Evolutionary conservation across 2,329 filamentous ascomycete species (phyloP).

Genomic region (Ceratocystis albifundus): DNA sequence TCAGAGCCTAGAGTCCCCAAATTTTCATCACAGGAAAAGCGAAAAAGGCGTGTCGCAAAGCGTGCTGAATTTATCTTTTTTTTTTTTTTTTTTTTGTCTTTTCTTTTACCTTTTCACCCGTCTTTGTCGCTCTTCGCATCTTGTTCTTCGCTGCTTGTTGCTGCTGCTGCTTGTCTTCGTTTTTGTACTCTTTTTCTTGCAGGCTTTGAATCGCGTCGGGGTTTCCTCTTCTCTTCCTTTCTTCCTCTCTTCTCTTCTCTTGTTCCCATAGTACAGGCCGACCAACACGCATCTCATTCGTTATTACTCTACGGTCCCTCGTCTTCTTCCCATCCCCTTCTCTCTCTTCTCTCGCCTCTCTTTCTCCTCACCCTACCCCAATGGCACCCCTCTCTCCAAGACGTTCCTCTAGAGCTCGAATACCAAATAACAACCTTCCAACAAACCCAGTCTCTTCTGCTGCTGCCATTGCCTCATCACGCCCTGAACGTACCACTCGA

Average conservation of each 20-base stretch:
- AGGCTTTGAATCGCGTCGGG: not conserved
- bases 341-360: conserved; percentile 28
- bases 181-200: not conserved
- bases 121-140: not conserved
- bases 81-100: not conserved
- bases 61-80: not conserved
- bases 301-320: conserved; percentile 24
- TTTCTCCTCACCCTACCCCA: conserved; percentile 30
- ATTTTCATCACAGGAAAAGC: too few species aligned
- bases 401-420: conserved; percentile 83
- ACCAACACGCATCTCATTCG: not conserved
- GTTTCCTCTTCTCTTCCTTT: conserved; percentile 17
- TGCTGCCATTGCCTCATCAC: conserved; percentile 62
- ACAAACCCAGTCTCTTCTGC: not conserved
- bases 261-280: conserved; percentile 24
- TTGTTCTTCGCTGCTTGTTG: conserved; percentile 3
- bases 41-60: not conserved
- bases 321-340: conserved; percentile 29
- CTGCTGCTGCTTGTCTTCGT: not conserved
- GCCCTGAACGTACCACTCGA: conserved; percentile 62
- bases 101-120: not conserved
- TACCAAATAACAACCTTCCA: conserved; percentile 63
- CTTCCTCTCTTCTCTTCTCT: conserved; percentile 29
- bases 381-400: conserved; percentile 60
- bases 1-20: too few species aligned